Conservation (phyloP, 2,329 filamentous ascomycete species). For the Sphaerulina populicola region DNA sequence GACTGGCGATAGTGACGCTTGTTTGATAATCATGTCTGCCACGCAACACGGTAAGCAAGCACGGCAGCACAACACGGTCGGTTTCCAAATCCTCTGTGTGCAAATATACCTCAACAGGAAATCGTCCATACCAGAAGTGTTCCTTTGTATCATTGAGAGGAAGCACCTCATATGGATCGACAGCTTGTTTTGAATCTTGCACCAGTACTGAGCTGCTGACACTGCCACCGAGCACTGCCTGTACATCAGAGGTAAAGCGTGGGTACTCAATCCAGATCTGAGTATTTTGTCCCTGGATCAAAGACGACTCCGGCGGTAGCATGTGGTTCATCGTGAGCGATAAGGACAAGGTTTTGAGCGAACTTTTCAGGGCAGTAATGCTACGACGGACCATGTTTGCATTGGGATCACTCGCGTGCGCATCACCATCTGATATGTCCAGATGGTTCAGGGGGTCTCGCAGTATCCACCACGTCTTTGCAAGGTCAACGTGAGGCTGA, state of each 20-base stretch:
- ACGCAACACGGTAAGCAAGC: conserved; percentile 66
- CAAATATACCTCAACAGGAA: conserved; percentile 65
- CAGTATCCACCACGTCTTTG: conserved; percentile 77
- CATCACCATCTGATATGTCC: conserved; percentile 8
- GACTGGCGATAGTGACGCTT: conserved; percentile 67
- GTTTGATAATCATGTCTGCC: conserved; percentile 60
- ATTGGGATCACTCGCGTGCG: conserved; percentile 5
- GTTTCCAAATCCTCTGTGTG: conserved; percentile 63
- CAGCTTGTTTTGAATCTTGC: conserved; percentile 7
- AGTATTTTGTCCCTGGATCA: conserved; percentile 73
- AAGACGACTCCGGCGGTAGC: conserved; percentile 54
- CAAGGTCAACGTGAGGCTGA: conserved; percentile 77
- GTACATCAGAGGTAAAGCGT: conserved; percentile 60
- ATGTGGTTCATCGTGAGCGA: conserved; percentile 78
- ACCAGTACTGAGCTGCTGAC: conserved; percentile 19
- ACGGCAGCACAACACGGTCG: conserved; percentile 61
- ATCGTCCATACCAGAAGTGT: conserved; percentile 70
- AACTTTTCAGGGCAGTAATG: conserved; percentile 14
- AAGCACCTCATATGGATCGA: conserved; percentile 56
- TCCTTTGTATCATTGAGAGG: conserved; percentile 67
- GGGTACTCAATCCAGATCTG: conserved; percentile 77
- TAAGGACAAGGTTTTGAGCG: conserved; percentile 61
- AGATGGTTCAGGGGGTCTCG: conserved; percentile 34
- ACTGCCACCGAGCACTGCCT: conserved; percentile 58
- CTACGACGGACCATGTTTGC: conserved; percentile 6